Conservation (phyloP, 169 alveolate genomes). For the Cystoisospora suis region DNA sequence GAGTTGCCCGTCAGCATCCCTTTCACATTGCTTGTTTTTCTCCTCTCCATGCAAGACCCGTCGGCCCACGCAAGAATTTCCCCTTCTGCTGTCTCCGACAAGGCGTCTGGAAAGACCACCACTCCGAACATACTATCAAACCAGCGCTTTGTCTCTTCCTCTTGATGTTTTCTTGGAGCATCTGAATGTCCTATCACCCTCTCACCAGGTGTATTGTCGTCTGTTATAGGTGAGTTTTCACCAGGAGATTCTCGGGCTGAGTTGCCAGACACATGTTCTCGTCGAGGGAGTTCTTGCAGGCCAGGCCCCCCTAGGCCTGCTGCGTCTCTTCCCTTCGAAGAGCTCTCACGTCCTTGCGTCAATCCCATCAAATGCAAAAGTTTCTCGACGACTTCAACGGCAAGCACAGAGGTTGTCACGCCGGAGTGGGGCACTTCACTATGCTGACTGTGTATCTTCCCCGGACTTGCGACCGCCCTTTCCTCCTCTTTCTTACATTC, state of each 20-base stretch:
- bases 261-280: neutral
- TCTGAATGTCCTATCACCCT: no score
- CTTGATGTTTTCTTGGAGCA: no score
- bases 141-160: no score
- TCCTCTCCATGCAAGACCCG: neutral
- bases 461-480: no score
- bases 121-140: neutral
- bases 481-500: no score
- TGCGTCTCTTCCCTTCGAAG: neutral
- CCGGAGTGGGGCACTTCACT: no score
- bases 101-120: neutral
- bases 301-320: neutral
- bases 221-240: no score
- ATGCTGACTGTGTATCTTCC: no score
- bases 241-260: neutral
- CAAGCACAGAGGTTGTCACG: no score
- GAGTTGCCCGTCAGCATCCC: neutral
- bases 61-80: conserved; percentile 24
- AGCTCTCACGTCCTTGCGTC: neutral
- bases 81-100: neutral
- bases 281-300: neutral
- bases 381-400: no score
- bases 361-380: no score
- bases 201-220: no score
- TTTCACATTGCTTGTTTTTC: neutral